Evolutionary conservation across 768 basidiomycete species (phyloP).

Genomic region (Tylopilus sp.): DNA sequence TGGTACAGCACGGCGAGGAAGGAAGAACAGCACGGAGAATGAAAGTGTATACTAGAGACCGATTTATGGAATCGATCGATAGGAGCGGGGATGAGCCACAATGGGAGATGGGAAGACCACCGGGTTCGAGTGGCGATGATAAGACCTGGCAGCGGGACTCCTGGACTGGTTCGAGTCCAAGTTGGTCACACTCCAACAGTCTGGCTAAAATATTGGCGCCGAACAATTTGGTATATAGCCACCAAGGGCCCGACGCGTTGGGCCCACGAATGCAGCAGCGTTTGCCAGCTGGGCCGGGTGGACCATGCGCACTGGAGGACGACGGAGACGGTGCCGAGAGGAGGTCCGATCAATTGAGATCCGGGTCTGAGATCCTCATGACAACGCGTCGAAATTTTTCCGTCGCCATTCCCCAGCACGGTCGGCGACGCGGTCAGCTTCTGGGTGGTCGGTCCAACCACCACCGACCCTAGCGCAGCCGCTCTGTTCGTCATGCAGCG

Average conservation of each 20-base stretch:
- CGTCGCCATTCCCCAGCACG: background rate
- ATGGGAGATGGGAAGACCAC: background rate
- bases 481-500: background rate
- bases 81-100: constrained; percentile 3
- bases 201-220: constrained; percentile 24
- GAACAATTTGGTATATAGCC: constrained; percentile 18
- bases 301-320: background rate
- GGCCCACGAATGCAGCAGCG: background rate
- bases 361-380: constrained; percentile 23
- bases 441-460: no score
- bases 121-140: constrained; percentile 1
- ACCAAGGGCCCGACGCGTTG: background rate
- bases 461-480: background rate
- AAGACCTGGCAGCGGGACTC: background rate
- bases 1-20: constrained; percentile 12
- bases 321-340: constrained; percentile 23
- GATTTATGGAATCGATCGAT: constrained; percentile 17
- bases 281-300: background rate
- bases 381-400: background rate
- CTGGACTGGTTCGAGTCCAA: constrained; percentile 18
- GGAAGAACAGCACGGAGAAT: constrained; percentile 15
- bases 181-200: constrained; percentile 15
- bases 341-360: constrained; percentile 29
- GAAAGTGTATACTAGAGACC: constrained; percentile 12
- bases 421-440: background rate